Evolutionary conservation across 371 early-diverging fungal species (phyloP), one percentile per base, ranked within the genome.

Genomic region (Lichtheimia corymbifera): DNA sequence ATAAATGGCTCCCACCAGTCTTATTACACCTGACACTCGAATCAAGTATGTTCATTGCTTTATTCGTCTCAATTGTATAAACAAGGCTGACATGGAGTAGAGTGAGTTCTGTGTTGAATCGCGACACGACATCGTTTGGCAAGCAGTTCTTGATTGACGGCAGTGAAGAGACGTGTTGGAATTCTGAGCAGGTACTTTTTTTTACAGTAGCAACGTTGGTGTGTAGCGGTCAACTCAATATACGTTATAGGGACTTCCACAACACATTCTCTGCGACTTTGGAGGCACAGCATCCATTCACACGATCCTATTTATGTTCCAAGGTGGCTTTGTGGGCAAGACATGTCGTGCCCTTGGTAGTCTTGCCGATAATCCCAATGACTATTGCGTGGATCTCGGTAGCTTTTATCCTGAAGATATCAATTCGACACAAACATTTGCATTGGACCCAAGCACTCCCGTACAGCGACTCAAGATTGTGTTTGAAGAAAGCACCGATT

Each of bases 301-400:
- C 13, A 30, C 66, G 3, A 50, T 93, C 22, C 58, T 61, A 6
- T 62, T 94, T 52, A 93, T 88, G 79, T 97, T 97, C 65, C 96
- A 96, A 63, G 97, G 97, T 20, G 97, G 97, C 0, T 97, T 97
- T 67, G 93, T 88, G 0, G 94, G 95, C 30, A 88, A 88, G 63
- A 85, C 80, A 22, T 85, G 89, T 51, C 62, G 72, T n/a, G 69
- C 79, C 35, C 83, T 75, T 2, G 79, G 72, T 14, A 77, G 71
- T 41, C 50, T 13, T 22, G 60, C 55, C 17, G 61, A 30, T 1
- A 52, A 66, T 9, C 80, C 80, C 24, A 71, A 64, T 62, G 74
- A 75, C 5, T 93, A 83, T 73, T 74, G 64, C 13, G 68, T 72
- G 63, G 49, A 45, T 68, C 28, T 93, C 20, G 62, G 58, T 40